Percentiles rank a stretch among this genome's conserved stretches.
Conservation (phyloP, 768 basidiomycete species). For the Fibroporia radiculosa region DNA sequence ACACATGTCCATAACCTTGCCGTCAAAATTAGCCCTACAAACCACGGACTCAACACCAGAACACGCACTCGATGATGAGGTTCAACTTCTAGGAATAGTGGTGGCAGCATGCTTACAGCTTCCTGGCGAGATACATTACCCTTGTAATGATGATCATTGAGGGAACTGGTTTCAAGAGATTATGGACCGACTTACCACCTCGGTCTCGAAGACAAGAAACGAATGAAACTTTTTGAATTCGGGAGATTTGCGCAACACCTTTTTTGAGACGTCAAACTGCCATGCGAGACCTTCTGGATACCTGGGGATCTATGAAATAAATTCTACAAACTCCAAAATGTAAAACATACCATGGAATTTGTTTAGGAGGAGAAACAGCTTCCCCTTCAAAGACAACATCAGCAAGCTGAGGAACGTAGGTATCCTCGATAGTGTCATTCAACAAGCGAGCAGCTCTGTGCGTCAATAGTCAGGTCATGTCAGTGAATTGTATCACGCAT, state of each 20-base stretch:
- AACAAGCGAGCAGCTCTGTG: constrained; percentile 61
- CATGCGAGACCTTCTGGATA: constrained; percentile 94
- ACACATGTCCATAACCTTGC: constrained; percentile 90
- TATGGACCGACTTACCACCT: constrained; percentile 67
- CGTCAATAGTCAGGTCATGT: background rate
- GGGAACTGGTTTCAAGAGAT: background rate
- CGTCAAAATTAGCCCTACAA: background rate
- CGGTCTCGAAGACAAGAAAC: constrained; percentile 96
- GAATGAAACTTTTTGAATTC: constrained; percentile 94
- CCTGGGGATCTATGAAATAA: constrained; percentile 47
- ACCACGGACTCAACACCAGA: background rate
- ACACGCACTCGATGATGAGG: constrained; percentile 70
- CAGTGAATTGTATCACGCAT: background rate
- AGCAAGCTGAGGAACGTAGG: constrained; percentile 71
- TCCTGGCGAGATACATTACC: constrained; percentile 96
- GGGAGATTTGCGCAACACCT: constrained; percentile 74
- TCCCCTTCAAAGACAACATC: constrained; percentile 72
- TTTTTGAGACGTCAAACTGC: constrained; percentile 92
- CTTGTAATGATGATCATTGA: constrained; percentile 29
- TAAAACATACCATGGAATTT: constrained; percentile 68
- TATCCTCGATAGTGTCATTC: constrained; percentile 68
- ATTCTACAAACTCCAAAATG: constrained; percentile 1
- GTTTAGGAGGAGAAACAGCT: constrained; percentile 67
- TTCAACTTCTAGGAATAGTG: constrained; percentile 88
- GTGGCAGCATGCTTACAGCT: constrained; percentile 98